Evolutionary conservation across 345 rosid genomes (phyloP).

Genomic region (Physaria fendleri): DNA sequence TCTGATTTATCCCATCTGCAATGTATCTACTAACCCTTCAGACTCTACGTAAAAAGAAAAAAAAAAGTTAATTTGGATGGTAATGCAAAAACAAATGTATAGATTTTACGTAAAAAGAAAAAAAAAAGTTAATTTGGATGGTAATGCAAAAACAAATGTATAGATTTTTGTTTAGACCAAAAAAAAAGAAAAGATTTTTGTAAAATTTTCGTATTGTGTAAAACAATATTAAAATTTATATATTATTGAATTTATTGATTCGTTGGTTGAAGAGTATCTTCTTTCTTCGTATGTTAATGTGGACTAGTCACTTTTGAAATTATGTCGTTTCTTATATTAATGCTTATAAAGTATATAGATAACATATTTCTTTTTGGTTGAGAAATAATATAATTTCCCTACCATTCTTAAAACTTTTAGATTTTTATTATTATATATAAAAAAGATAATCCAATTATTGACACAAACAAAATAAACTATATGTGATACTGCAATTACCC

Average conservation of each 20-base stretch:
- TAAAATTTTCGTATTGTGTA: not conserved
- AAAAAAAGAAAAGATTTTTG: too few relatives aligned
- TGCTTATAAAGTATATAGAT: not conserved
- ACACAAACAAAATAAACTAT: not conserved
- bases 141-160: too few relatives aligned
- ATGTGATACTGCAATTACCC: slow-evolving; percentile 1
- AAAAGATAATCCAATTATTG: not conserved
- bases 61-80: too few relatives aligned
- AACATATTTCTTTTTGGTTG: not conserved
- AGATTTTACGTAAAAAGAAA: too few relatives aligned
- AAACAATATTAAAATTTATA: not conserved
- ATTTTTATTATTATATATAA: too few relatives aligned
- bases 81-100: too few relatives aligned
- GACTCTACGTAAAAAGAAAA: too few relatives aligned
- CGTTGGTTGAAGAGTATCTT: slow-evolving; percentile 15
- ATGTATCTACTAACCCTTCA: too few relatives aligned
- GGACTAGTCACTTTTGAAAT: not conserved
- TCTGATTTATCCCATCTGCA: too few relatives aligned
- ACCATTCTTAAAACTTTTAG: slow-evolving; percentile 5
- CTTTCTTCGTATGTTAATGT: slow-evolving; percentile 1
- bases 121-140: too few relatives aligned
- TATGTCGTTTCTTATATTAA: not conserved
- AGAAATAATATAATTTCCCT: slow-evolving; percentile 4
- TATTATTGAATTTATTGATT: not conserved
- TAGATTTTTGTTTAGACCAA: too few relatives aligned